Evolutionary conservation across 768 basidiomycete species (phyloP).

Genomic region (Pleurotus sapidus): DNA sequence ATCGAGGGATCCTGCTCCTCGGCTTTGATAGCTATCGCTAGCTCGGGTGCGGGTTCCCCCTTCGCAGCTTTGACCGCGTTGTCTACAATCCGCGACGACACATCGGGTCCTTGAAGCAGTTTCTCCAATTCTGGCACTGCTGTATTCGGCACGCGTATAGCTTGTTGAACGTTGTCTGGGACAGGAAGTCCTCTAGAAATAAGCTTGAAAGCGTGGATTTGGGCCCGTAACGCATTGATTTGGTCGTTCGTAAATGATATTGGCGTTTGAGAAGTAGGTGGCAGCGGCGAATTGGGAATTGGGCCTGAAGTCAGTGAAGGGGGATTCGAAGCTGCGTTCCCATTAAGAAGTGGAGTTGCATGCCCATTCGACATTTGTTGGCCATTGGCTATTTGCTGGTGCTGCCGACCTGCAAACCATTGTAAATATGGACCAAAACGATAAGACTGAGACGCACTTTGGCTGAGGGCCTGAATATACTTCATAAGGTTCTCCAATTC

Average conservation of each 20-base stretch:
- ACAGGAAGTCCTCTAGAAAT: conserved; percentile 64
- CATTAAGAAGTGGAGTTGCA: conserved; percentile 34
- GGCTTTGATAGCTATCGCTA: conserved; percentile 35
- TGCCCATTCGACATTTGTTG: conserved; percentile 48
- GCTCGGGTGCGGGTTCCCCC: conserved; percentile 21
- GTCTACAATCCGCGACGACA: conserved; percentile 64
- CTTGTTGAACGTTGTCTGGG: conserved; percentile 67
- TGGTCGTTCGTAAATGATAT: conserved; percentile 79
- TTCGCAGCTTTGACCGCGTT: conserved; percentile 74
- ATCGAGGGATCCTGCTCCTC: conserved; percentile 51
- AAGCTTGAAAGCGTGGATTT: conserved; percentile 80
- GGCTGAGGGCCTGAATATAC: conserved; percentile 43
- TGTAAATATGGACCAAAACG: conserved; percentile 7
- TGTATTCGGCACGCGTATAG: conserved; percentile 62
- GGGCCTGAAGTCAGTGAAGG: conserved; percentile 47
- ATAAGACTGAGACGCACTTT: conserved; percentile 25
- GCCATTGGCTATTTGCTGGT: background rate
- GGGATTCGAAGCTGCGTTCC: conserved; percentile 29
- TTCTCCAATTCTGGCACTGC: conserved; percentile 64
- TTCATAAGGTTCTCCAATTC: conserved; percentile 47
- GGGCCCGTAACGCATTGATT: conserved; percentile 71
- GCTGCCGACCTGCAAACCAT: background rate
- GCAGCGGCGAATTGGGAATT: conserved; percentile 39
- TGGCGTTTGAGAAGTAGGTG: conserved; percentile 62
- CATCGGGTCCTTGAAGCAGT: conserved; percentile 57